Conservation (phyloP, 768 basidiomycete genomes). For the Dacryopinax spathularia region DNA sequence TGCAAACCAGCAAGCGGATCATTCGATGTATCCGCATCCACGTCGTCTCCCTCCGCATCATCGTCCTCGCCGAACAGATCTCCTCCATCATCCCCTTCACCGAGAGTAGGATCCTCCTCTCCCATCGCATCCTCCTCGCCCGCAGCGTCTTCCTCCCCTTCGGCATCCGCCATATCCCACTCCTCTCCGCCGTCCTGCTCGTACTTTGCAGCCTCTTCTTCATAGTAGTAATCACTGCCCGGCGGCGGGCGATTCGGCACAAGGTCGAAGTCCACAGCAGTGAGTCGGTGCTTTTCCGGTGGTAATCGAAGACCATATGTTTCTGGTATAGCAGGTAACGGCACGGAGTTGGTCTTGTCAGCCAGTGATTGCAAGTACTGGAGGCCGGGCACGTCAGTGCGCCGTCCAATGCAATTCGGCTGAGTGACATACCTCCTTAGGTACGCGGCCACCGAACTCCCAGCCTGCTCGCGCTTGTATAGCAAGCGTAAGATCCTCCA, state of each 20-base stretch:
- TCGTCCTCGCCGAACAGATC: not conserved
- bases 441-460: conserved; percentile 80
- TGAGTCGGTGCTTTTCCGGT: conserved; percentile 46
- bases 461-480: conserved; percentile 82
- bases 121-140: conserved; percentile 5
- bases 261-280: conserved; percentile 72
- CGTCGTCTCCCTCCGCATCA: not conserved
- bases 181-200: conserved; percentile 61
- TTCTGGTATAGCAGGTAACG: conserved; percentile 73
- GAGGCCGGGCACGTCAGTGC: not conserved
- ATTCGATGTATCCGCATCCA: not conserved
- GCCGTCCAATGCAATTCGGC: not conserved
- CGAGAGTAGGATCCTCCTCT: not conserved
- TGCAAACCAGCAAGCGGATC: not conserved
- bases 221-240: conserved; percentile 60
- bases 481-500: conserved; percentile 67
- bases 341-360: conserved; percentile 64
- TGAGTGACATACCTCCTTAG: conserved; percentile 55
- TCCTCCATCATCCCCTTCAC: not conserved
- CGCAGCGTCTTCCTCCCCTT: not conserved
- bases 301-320: conserved; percentile 80
- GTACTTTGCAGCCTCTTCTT: conserved; percentile 64
- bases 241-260: conserved; percentile 56
- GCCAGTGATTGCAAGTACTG: conserved; percentile 70
- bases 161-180: conserved; percentile 32